These are phyloP conservation scores for Hypoxylon perforatum DNA, from an alignment of 495 filamentous ascomycete species.

Conservation along the genomic window DNA sequence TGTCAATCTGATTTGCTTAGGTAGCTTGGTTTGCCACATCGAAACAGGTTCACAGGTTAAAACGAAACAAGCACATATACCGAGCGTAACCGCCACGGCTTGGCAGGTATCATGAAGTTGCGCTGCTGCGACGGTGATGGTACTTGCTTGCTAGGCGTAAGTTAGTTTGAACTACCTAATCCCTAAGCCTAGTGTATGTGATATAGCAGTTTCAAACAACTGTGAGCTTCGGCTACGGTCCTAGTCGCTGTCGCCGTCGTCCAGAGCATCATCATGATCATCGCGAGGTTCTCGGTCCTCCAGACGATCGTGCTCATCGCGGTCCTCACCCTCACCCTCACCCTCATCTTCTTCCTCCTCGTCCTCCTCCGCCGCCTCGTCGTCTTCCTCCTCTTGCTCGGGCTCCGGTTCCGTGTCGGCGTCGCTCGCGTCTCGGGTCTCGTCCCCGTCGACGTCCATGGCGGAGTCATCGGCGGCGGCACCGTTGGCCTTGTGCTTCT, in stretches of 20 bases:
- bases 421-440: slow-evolving; percentile 55
- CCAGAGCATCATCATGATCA: slow-evolving; percentile 73
- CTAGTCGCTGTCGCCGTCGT: slow-evolving; percentile 68
- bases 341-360: slow-evolving; percentile 60
- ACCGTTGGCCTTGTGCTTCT: slow-evolving; percentile 54
- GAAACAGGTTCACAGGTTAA: too few relatives aligned
- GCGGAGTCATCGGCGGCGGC: slow-evolving; percentile 42
- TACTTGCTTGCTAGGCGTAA: too few relatives aligned
- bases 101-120: slow-evolving; percentile 4
- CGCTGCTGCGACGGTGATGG: slow-evolving; percentile 28
- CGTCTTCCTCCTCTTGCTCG: slow-evolving; percentile 64
- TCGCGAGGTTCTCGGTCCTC: slow-evolving; percentile 59
- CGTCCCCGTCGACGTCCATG: slow-evolving; percentile 52
- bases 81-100: background rate
- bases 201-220: too few relatives aligned
- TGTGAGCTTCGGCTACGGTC: background rate
- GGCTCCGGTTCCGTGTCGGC: slow-evolving; percentile 64
- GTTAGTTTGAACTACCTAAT: background rate
- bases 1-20: too few relatives aligned
- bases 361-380: slow-evolving; percentile 61
- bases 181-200: too few relatives aligned
- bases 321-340: slow-evolving; percentile 57
- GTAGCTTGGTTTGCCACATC: too few relatives aligned
- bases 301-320: slow-evolving; percentile 50
- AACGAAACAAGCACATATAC: too few relatives aligned